These are phyloP conservation scores for Calonectria hawksworthii DNA, from an alignment of 2,329 filamentous ascomycete genomes.

Conservation along the genomic window DNA sequence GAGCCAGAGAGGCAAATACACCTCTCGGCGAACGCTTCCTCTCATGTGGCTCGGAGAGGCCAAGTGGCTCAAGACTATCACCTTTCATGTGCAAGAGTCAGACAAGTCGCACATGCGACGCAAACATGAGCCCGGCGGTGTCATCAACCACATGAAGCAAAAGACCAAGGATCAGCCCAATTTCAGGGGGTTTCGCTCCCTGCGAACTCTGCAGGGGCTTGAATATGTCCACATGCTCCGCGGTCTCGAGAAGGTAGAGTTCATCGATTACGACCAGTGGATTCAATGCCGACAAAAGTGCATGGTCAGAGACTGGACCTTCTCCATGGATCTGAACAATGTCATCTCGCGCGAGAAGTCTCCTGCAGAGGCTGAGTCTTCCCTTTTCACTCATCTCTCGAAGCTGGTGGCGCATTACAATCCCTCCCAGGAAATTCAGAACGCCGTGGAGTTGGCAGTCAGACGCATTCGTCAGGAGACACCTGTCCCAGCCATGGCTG, in stretches of 20 bases:
- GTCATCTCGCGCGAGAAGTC: conserved; percentile 23
- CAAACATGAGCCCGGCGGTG: conserved; percentile 49
- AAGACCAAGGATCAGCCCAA: conserved; percentile 58
- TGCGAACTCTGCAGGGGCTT: conserved; percentile 60
- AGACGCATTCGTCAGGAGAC: not conserved
- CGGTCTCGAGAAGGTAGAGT: conserved; percentile 56
- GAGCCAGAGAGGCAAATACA: conserved; percentile 38
- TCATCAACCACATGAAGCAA: conserved; percentile 40
- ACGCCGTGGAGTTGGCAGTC: conserved; percentile 3
- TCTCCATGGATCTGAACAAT: conserved; percentile 46
- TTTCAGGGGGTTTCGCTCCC: conserved; percentile 50
- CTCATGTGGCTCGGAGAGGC: conserved; percentile 54
- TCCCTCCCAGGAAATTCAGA: conserved; percentile 22
- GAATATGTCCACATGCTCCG: conserved; percentile 61
- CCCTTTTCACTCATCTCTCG: conserved; percentile 39
- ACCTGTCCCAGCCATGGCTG: not conserved
- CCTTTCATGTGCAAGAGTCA: conserved; percentile 58
- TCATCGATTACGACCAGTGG: conserved; percentile 57
- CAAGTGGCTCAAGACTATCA: conserved; percentile 56
- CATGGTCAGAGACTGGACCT: conserved; percentile 48
- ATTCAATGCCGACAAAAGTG: not conserved
- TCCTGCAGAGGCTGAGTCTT: conserved; percentile 30
- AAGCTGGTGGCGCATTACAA: not conserved
- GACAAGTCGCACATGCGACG: conserved; percentile 49
- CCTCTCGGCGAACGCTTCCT: conserved; percentile 55